These are phyloP conservation scores for Hypoxylon intermedium DNA, from an alignment of 495 filamentous ascomycete genomes.

Conservation along the genomic window DNA sequence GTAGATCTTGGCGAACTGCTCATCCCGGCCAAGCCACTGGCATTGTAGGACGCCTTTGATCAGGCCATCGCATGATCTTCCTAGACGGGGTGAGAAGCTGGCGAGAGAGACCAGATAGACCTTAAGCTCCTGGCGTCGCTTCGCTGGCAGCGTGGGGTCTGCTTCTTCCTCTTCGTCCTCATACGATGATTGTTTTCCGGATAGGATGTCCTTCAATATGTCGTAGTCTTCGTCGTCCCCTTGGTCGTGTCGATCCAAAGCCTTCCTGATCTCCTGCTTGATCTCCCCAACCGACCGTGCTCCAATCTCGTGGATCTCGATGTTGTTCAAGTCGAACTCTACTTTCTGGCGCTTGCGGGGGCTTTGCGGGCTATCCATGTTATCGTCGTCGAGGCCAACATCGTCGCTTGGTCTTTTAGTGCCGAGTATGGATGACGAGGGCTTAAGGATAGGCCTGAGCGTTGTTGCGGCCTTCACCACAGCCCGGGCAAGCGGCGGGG, in stretches of 20 bases:
- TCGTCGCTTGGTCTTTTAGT: slow-evolving; percentile 47
- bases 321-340: slow-evolving; percentile 75
- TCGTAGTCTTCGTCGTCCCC: slow-evolving; percentile 78
- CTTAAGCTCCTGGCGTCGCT: slow-evolving; percentile 63
- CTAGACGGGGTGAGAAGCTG: slow-evolving; percentile 72
- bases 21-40: slow-evolving; percentile 85
- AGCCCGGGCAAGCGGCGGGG: slow-evolving; percentile 33
- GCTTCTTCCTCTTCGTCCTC: slow-evolving; percentile 47
- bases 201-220: slow-evolving; percentile 66
- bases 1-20: slow-evolving; percentile 79
- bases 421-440: slow-evolving; percentile 46
- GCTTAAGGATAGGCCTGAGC: slow-evolving; percentile 57
- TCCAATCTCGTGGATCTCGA: slow-evolving; percentile 64
- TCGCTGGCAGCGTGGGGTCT: slow-evolving; percentile 49
- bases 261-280: slow-evolving; percentile 77
- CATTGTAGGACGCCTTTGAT: slow-evolving; percentile 75
- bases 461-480: slow-evolving; percentile 35
- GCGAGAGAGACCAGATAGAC: slow-evolving; percentile 80
- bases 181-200: slow-evolving; percentile 37
- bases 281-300: slow-evolving; percentile 56
- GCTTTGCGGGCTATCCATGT: slow-evolving; percentile 40
- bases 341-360: slow-evolving; percentile 64
- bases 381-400: slow-evolving; percentile 52
- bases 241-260: slow-evolving; percentile 69
- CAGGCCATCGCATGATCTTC: slow-evolving; percentile 73